phyloP scores from a whole-genome alignment of 345 rosid genomes.

The Populus deltoides region DNA sequence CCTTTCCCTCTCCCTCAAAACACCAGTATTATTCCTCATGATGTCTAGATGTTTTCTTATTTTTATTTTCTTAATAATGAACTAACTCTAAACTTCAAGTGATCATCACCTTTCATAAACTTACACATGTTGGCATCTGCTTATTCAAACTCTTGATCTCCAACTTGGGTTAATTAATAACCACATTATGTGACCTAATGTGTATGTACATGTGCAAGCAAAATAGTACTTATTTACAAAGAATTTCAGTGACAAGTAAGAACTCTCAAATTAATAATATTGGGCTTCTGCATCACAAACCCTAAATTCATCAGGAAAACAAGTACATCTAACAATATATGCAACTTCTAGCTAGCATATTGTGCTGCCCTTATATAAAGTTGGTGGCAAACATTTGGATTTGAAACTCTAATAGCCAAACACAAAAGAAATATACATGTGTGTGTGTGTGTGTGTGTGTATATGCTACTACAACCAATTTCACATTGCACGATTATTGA shows the following conservation, averaged over 20 bases:
- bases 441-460: no score
- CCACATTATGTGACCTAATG: background rate
- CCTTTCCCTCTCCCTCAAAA: no score
- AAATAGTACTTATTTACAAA: background rate
- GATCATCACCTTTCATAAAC: background rate
- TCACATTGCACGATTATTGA: background rate
- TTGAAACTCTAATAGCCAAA: background rate
- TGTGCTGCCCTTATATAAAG: background rate
- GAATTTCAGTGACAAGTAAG: background rate
- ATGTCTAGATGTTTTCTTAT: background rate
- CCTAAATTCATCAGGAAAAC: background rate
- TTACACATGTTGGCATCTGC: background rate
- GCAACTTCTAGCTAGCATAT: background rate
- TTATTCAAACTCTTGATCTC: background rate
- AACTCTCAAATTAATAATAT: background rate
- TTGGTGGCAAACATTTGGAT: background rate
- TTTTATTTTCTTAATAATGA: background rate
- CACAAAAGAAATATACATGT: background rate
- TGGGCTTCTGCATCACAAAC: background rate
- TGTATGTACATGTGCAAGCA: background rate
- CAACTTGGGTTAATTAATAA: background rate
- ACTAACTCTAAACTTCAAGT: background rate
- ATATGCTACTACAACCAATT: background rate
- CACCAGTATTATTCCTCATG: background rate
- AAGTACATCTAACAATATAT: background rate